Evolutionary conservation across 2,329 filamentous ascomycete species (phyloP), one percentile per base, ranked within the genome.

Genomic region (Lachnellula arida): DNA sequence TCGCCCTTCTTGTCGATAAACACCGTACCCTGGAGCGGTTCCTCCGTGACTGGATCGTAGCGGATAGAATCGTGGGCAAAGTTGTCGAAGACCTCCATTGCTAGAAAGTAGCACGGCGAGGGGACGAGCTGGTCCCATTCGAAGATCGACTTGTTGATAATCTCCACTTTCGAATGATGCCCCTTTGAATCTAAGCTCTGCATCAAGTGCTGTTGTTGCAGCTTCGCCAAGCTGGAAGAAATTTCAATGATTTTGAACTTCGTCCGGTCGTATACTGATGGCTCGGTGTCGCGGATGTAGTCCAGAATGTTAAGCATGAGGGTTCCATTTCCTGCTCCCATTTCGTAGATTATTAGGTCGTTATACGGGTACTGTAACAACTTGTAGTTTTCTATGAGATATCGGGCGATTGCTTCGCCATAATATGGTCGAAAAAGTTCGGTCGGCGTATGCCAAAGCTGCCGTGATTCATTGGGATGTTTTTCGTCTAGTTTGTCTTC

Each of bases 221-320:
- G 74, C 15, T 79, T 78, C 17, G 93, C 94, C 25, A 99, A 82
- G 35, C 86, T 82, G 4, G 86, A 79, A 9, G 91, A 96, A 68
- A 99, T 97, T 75, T 99, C 94, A 65, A 99, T 97, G 71, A 99
- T 89, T 72, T 89, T 90, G 80, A 88, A 99, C 68, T 91, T 88
- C 5, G 94, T 99, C 56, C 94, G 86, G 66, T 89, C 87, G 74
- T 99, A 99, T 34, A 99, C 93, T 62, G 92, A 88, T 0, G 92
- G 91, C 66, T 97, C 89, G 46, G 86, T 81, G 62, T 89, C 87
- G 60, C 92, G 89, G 71, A 99, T 96, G 73, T 95, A 96, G 77
- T 99, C 93, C 59, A 99, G 81, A 56, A 99, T 92, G 73, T 99
- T 99, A 70, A 94, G 81, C 94, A 99, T 99, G 70, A 99, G 82